Evolutionary conservation across 768 basidiomycete species (phyloP).

Genomic region (Macrolepiota albuminosa): DNA sequence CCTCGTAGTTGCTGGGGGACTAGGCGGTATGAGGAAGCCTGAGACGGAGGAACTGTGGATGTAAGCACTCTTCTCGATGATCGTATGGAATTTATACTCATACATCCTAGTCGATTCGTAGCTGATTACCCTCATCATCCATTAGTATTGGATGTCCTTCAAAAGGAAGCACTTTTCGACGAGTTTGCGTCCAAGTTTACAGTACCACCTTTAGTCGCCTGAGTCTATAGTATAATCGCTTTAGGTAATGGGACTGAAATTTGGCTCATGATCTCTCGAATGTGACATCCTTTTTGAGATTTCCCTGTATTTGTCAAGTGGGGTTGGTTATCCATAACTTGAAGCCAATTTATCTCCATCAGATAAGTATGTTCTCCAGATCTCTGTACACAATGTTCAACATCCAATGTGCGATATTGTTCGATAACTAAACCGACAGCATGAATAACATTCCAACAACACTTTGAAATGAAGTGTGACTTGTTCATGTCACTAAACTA

Average conservation of each 20-base stretch:
- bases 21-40: slow-evolving; percentile 50
- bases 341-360: not conserved
- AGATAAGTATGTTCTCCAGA: not conserved
- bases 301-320: not conserved
- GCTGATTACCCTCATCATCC: slow-evolving; percentile 64
- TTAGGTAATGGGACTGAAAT: not conserved
- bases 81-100: not conserved
- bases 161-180: slow-evolving; percentile 65
- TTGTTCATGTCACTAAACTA: not conserved
- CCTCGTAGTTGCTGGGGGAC: slow-evolving; percentile 55
- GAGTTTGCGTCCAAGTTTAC: slow-evolving; percentile 50
- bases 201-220: slow-evolving; percentile 49
- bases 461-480: not conserved
- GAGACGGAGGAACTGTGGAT: slow-evolving; percentile 67
- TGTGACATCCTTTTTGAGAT: not conserved
- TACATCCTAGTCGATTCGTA: slow-evolving; percentile 30
- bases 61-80: slow-evolving; percentile 38
- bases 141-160: slow-evolving; percentile 55
- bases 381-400: not conserved
- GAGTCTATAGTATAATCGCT: not conserved
- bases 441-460: not conserved
- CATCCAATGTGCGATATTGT: not conserved
- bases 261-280: not conserved
- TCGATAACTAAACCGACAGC: no score
- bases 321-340: not conserved